phyloP scores from a whole-genome alignment of 2,329 filamentous ascomycete species.

The Aulographum hederae region DNA sequence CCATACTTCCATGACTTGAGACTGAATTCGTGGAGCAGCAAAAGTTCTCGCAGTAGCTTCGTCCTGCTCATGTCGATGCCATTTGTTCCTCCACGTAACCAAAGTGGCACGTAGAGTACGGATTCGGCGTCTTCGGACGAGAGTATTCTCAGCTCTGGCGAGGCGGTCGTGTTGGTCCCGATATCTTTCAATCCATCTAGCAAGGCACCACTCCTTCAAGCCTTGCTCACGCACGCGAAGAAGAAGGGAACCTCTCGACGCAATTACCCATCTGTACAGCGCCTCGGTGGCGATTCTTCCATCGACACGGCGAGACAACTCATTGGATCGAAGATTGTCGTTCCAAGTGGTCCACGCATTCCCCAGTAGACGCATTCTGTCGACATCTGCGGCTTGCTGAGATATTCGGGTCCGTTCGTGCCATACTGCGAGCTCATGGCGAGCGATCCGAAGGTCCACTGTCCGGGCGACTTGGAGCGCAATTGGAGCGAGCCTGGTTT shows the following conservation, averaged over 20 bases:
- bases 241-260: constrained; percentile 11
- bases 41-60: constrained; percentile 16
- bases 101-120: constrained; percentile 4
- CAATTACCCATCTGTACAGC: constrained; percentile 44
- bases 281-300: constrained; percentile 35
- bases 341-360: constrained; percentile 46
- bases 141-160: constrained; percentile 12
- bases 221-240: background rate
- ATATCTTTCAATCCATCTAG: constrained; percentile 3
- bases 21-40: no score
- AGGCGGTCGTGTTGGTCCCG: constrained; percentile 12
- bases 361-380: constrained; percentile 33
- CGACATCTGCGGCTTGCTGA: constrained; percentile 28
- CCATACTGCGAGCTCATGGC: constrained; percentile 31
- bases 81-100: constrained; percentile 11
- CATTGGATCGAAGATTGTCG: constrained; percentile 35
- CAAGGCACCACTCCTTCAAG: no score
- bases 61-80: constrained; percentile 10
- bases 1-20: constrained; percentile 12
- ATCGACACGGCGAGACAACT: constrained; percentile 33
- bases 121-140: no score
- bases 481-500: constrained; percentile 23
- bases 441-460: constrained; percentile 26
- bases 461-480: constrained; percentile 22
- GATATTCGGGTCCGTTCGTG: constrained; percentile 21